Percentiles rank a stretch among this genome's conserved stretches.
phyloP scores from a whole-genome alignment of 805 yeast genomes.

The Cyberlindnera saturnus region DNA sequence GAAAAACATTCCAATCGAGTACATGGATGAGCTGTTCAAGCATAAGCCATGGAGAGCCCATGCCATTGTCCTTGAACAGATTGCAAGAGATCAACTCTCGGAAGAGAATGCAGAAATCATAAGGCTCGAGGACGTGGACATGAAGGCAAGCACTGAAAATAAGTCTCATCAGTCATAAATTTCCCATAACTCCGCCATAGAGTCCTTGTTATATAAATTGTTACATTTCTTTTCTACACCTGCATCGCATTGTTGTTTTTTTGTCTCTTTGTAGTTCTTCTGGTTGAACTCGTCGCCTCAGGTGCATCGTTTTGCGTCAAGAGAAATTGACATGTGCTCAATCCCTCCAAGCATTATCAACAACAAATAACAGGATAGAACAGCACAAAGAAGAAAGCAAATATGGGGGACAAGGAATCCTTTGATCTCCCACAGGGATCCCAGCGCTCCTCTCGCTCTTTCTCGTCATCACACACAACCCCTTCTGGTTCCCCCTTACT shows the following conservation, averaged over 20 bases:
- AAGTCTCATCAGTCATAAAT: background rate
- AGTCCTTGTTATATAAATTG: no score
- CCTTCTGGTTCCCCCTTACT: constrained; percentile 21
- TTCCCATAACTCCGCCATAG: background rate
- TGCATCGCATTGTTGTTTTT: no score
- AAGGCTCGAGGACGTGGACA: constrained; percentile 2
- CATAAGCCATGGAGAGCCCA: constrained; percentile 15
- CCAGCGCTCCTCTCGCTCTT: constrained; percentile 8
- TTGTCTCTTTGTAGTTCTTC: no score
- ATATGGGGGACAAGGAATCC: constrained; percentile 1
- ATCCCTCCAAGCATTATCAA: background rate
- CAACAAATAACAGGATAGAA: background rate
- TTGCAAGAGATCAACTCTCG: constrained; percentile 8
- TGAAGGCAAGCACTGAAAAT: constrained; percentile 1
- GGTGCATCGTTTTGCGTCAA: no score
- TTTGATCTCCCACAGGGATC: background rate
- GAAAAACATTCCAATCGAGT: constrained; percentile 15
- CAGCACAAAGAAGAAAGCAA: background rate
- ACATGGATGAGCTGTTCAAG: constrained; percentile 13
- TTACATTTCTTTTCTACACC: no score
- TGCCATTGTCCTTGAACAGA: constrained; percentile 11
- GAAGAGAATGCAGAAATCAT: background rate
- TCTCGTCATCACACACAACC: constrained; percentile 18
- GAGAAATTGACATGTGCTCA: no score
- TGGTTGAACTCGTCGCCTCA: no score